phyloP scores from a whole-genome alignment of 345 rosid species.

The Lepidium africanum region DNA sequence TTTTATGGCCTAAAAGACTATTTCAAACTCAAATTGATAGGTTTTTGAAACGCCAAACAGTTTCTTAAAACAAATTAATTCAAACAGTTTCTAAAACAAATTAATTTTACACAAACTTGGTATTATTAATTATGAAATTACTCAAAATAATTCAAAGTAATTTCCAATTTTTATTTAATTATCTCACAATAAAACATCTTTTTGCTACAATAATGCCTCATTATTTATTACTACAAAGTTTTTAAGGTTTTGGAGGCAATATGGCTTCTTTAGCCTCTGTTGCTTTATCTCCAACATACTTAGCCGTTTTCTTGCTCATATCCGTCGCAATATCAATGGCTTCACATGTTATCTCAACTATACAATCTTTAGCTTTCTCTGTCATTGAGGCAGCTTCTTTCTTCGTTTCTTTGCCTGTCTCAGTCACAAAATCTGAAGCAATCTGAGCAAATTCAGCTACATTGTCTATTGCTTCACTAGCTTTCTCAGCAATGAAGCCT shows the following conservation, averaged over 20 bases:
- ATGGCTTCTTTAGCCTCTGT: conserved; percentile 17
- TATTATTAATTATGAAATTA: too few relatives aligned
- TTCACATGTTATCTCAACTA: conserved; percentile 2
- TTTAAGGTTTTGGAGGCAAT: conserved; percentile 6
- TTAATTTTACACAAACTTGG: too few relatives aligned
- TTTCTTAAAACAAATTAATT: too few relatives aligned
- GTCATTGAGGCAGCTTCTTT: neutral
- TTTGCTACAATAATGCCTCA: neutral
- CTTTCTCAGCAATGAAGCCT: conserved; percentile 11
- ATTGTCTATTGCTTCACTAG: conserved; percentile 16
- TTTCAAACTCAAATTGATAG: too few relatives aligned
- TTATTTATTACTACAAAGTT: neutral
- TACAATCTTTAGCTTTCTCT: conserved; percentile 13
- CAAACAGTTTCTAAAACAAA: too few relatives aligned
- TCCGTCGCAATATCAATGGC: conserved; percentile 7
- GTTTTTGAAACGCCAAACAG: too few relatives aligned
- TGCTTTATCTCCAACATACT: conserved; percentile 17
- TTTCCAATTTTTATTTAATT: neutral
- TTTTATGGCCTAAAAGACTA: too few relatives aligned
- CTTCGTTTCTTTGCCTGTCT: conserved; percentile 13
- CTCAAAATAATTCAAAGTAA: too few relatives aligned
- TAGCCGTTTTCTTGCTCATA: conserved; percentile 9
- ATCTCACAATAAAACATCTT: neutral
- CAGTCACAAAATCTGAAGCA: conserved; percentile 14
- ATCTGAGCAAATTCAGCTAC: conserved; percentile 11